A percentile compares a stretch with the other conserved stretches of the same genome.
Evolutionary conservation across 2,329 filamentous ascomycete genomes (phyloP).

Genomic region (Nannizziopsis barbatae): DNA sequence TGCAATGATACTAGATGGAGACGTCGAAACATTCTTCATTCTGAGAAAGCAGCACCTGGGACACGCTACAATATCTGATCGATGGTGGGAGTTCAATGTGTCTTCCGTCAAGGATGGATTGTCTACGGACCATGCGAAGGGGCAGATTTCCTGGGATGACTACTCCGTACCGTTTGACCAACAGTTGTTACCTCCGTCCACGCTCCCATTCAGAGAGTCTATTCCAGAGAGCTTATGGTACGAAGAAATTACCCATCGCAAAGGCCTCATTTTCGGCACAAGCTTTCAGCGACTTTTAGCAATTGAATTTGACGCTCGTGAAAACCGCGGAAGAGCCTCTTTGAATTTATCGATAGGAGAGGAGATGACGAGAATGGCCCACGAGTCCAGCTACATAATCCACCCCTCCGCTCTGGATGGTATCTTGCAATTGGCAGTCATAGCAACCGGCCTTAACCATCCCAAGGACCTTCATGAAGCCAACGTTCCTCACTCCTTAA

Average conservation of each 20-base stretch:
- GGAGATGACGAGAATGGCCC: neutral
- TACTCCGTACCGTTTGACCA: neutral
- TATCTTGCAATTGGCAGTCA: neutral
- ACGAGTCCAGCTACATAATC: neutral
- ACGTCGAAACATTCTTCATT: neutral
- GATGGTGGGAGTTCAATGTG: neutral
- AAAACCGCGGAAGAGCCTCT: neutral
- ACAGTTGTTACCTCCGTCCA: neutral
- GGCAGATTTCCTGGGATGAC: neutral
- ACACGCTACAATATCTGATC: neutral
- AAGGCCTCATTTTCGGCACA: constrained; percentile 1
- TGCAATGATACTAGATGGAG: neutral
- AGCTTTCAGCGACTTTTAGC: neutral
- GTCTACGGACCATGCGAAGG: neutral
- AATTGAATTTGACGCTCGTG: neutral
- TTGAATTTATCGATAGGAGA: neutral
- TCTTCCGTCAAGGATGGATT: neutral
- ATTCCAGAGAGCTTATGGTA: neutral
- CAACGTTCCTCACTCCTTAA: no score
- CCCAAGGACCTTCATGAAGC: no score
- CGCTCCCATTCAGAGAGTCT: neutral
- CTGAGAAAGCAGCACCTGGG: neutral
- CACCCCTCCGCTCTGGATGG: neutral
- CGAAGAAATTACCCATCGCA: neutral
- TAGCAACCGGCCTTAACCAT: no score